A percentile compares a stretch with the other conserved stretches of the same genome.
Evolutionary conservation across 2,329 filamentous ascomycete species (phyloP).

Genomic region (Aspergillus terreus): DNA sequence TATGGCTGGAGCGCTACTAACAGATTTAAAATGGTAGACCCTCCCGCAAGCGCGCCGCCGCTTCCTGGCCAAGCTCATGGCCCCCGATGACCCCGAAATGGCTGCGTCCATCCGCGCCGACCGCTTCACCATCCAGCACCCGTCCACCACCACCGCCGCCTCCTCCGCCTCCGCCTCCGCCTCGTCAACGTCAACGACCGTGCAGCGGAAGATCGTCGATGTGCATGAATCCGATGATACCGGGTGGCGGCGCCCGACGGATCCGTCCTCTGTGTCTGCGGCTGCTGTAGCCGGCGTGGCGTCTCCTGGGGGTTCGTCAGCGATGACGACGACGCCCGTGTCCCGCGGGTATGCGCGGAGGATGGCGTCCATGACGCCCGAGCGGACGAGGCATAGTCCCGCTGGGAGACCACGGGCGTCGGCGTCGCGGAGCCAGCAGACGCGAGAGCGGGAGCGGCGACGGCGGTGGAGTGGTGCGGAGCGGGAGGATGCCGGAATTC

Average conservation of each 20-base stretch:
- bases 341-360: neutral
- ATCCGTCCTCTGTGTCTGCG: neutral
- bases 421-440: constrained; percentile 8
- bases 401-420: neutral
- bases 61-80: constrained; percentile 33
- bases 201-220: constrained; percentile 17
- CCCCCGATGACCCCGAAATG: constrained; percentile 22
- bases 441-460: constrained; percentile 17
- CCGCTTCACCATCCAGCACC: constrained; percentile 22
- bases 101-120: constrained; percentile 27
- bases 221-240: constrained; percentile 20
- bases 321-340: constrained; percentile 8
- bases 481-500: constrained; percentile 11
- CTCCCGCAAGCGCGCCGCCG: constrained; percentile 37
- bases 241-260: constrained; percentile 16
- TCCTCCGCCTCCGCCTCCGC: neutral
- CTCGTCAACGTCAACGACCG: constrained; percentile 2
- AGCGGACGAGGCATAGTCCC: neutral
- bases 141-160: constrained; percentile 3
- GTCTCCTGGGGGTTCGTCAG: constrained; percentile 3
- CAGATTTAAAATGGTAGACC: constrained; percentile 21
- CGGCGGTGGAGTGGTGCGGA: constrained; percentile 19
- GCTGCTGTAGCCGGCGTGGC: neutral
- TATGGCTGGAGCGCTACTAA: neutral
- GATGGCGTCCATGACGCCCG: constrained; percentile 7